Evolutionary conservation across 2,329 filamentous ascomycete genomes (phyloP).

Genomic region (Cercospora brassicicola): DNA sequence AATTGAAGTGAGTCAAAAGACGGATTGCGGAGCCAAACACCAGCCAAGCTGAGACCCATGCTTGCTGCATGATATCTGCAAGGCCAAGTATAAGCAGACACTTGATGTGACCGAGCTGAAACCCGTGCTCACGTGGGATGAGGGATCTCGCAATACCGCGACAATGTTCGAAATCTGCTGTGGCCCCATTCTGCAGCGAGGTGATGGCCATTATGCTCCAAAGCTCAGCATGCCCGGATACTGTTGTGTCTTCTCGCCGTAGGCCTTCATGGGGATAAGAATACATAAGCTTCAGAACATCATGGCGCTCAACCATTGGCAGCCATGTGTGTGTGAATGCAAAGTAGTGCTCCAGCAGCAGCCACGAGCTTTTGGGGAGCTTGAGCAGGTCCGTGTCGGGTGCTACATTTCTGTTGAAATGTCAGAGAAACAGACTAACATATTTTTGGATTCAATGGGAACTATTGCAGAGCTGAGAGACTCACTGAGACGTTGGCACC

Average conservation of each 20-base stretch:
- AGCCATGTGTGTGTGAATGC: conserved; percentile 76
- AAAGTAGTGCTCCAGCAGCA: conserved; percentile 70
- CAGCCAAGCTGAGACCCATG: conserved; percentile 62
- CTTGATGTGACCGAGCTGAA: conserved; percentile 45
- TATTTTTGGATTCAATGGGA: background rate
- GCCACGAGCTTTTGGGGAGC: conserved; percentile 58
- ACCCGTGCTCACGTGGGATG: conserved; percentile 27
- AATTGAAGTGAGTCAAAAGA: conserved; percentile 44
- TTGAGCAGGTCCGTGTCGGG: conserved; percentile 15
- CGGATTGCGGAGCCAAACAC: conserved; percentile 65
- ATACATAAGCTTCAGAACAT: conserved; percentile 60
- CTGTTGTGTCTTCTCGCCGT: conserved; percentile 30
- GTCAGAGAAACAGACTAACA: background rate
- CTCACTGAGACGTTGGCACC: background rate
- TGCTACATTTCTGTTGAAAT: background rate
- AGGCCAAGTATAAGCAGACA: conserved; percentile 56
- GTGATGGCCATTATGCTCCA: conserved; percentile 47
- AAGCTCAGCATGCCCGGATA: conserved; percentile 47
- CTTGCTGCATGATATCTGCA: conserved; percentile 60
- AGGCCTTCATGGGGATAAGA: conserved; percentile 52
- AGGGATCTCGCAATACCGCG: conserved; percentile 23
- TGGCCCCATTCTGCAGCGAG: conserved; percentile 6
- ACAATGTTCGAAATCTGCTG: conserved; percentile 11
- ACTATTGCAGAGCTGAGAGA: background rate
- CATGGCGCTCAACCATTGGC: conserved; percentile 68